These are phyloP conservation scores for Thalassiosira oceanica DNA, from an alignment of 352 stramenopile species.

Conservation along the genomic window DNA sequence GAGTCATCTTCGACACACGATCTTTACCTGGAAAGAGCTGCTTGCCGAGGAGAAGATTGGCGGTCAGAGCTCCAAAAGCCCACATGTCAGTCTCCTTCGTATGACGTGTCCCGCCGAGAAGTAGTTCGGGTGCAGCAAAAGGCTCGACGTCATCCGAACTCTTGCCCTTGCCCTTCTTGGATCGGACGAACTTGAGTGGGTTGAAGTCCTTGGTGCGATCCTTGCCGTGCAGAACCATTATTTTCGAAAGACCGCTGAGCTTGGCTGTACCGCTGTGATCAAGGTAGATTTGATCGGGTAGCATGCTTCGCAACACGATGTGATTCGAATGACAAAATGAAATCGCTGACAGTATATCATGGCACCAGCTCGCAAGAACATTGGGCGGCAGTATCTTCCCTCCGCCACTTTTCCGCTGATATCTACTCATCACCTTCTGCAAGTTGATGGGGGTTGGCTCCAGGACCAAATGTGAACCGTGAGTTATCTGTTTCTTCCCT, in stretches of 20 bases:
- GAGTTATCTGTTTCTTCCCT: conserved; percentile 47
- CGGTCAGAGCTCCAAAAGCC: conserved; percentile 68
- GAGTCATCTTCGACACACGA: conserved; percentile 58
- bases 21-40: conserved; percentile 74
- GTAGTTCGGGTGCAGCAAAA: conserved; percentile 71
- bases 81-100: conserved; percentile 80
- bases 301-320: conserved; percentile 68
- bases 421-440: conserved; percentile 62
- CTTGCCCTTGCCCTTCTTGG: conserved; percentile 51
- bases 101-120: conserved; percentile 68
- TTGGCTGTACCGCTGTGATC: conserved; percentile 74
- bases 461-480: conserved; percentile 69
- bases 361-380: conserved; percentile 70
- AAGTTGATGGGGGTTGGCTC: conserved; percentile 75
- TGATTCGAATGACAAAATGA: conserved; percentile 77
- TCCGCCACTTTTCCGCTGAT: conserved; percentile 53
- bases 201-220: conserved; percentile 52
- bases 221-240: conserved; percentile 57
- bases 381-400: conserved; percentile 42
- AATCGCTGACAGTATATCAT: conserved; percentile 76
- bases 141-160: conserved; percentile 66
- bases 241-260: conserved; percentile 66
- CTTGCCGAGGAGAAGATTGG: conserved; percentile 72
- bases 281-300: conserved; percentile 75
- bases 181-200: conserved; percentile 47